phyloP scores from a whole-genome alignment of 2,329 filamentous ascomycete species.

The Sporothrix brasiliensis region DNA sequence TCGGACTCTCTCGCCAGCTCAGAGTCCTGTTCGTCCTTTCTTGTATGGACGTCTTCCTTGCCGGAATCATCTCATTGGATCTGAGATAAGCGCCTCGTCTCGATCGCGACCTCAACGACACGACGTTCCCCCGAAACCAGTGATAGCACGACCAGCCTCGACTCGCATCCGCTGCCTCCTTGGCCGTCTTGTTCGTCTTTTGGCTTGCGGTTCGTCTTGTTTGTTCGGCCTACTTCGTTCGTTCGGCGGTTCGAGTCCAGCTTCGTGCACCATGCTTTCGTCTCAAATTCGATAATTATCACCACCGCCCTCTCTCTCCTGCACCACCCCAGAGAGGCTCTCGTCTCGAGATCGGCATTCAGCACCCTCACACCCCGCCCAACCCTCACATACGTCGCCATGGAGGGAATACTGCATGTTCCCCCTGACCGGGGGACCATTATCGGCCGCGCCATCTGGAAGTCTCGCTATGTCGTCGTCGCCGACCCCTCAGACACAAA shows the following conservation, averaged over 20 bases:
- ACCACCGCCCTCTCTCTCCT: slow-evolving; percentile 5
- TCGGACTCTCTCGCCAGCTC: neutral
- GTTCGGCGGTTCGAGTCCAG: neutral
- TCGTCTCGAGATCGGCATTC: neutral
- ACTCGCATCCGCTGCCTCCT: neutral
- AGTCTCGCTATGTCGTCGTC: slow-evolving; percentile 63
- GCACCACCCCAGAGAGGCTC: slow-evolving; percentile 15
- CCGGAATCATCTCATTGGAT: neutral
- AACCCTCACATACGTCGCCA: slow-evolving; percentile 36
- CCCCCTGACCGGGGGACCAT: slow-evolving; percentile 58
- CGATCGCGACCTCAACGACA: neutral
- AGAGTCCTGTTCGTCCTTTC: neutral
- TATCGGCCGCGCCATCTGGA: slow-evolving; percentile 57
- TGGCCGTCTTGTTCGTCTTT: neutral
- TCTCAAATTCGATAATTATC: slow-evolving; percentile 27
- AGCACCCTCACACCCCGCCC: neutral
- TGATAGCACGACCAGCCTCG: neutral
- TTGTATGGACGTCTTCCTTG: neutral
- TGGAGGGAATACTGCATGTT: slow-evolving; percentile 56
- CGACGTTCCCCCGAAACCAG: neutral
- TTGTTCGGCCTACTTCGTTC: neutral
- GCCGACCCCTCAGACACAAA: slow-evolving; percentile 49
- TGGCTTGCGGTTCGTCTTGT: neutral
- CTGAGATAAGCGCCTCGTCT: neutral
- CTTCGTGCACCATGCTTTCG: slow-evolving; percentile 31